Evolutionary conservation across 2,329 filamentous ascomycete species (phyloP).

Genomic region (Ophiognomonia clavigignenti-juglandacearum): DNA sequence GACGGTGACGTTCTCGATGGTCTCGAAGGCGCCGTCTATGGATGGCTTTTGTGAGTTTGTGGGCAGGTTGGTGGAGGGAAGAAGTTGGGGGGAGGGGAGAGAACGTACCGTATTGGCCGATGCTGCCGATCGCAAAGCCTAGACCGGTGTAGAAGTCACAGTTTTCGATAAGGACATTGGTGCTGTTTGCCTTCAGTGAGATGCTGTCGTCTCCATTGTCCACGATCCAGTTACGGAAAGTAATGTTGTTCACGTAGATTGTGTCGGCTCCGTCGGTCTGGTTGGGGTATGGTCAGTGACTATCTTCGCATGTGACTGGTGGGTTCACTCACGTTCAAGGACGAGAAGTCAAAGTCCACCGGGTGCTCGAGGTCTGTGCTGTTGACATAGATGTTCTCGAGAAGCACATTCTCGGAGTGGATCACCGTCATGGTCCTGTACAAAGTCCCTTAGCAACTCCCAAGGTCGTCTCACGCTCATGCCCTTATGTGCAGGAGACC

Average conservation of each 20-base stretch:
- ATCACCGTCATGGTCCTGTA: conserved; percentile 17
- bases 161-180: conserved; percentile 33
- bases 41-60: too few relatives aligned
- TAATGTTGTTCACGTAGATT: conserved; percentile 13
- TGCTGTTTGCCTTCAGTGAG: conserved; percentile 35
- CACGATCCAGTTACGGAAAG: conserved; percentile 12
- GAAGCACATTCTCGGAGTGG: conserved; percentile 13
- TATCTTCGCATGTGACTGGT: background rate
- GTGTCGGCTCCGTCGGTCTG: conserved; percentile 15
- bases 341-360: conserved; percentile 15
- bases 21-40: conserved; percentile 12
- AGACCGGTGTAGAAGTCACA: conserved; percentile 31
- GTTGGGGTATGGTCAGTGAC: background rate
- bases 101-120: conserved; percentile 32
- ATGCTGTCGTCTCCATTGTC: conserved; percentile 30
- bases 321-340: conserved; percentile 8
- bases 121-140: conserved; percentile 33
- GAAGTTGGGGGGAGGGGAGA: conserved; percentile 21
- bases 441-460: background rate
- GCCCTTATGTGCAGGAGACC: background rate
- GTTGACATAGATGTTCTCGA: conserved; percentile 14
- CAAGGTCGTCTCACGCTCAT: background rate
- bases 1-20: conserved; percentile 20
- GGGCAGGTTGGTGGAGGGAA: background rate
- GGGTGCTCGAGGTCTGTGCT: conserved; percentile 12